Base-by-base conservation (phyloP, 2,329 filamentous ascomycete species). In the Calonectria naviculata region DNA sequence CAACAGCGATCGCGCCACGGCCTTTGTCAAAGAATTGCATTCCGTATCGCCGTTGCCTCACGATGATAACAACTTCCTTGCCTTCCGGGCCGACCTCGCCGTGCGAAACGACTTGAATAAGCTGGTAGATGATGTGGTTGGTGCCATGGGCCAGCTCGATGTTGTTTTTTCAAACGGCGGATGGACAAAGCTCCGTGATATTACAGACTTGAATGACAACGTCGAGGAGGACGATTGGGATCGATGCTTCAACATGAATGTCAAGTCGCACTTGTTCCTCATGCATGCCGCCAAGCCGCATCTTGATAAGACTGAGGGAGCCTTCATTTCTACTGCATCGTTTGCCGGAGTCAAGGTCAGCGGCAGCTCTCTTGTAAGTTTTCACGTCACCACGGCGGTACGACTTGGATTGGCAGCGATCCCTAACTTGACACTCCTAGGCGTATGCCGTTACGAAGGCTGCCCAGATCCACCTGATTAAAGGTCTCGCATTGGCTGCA, bases 381-480 rank as follows among this genome's bases (percentile, higher is more conserved):
- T 9, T 4, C 31, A 38, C 10, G 19, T 58, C 31, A 21, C 31
- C 17, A 4, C 21, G 12, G n/a, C 21, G 21, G 52, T 13, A 19
- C 34, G 2, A 21, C n/a, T 8, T 44, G 15, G 7, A 42, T 61
- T 24, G 8, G 19, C 24, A 9, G 17, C 12, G 21, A 15, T 7
- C 19, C 42, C 28, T 61, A 42, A 31, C 26, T 28, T 68, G 36
- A 67, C 47, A 6, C 8, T 7, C 62, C 0, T 56, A 88, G 92
- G 90, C 94, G 4, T 97, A 97, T 78, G 87, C 91, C 0, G 92
- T 95, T 21, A 93, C 93, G 42, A 97, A 97, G 80, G 89, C 94
- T 0, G 94, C 94, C 13, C 90, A 92, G 69, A 83, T 91, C 42
- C 90, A 92, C 77, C 84, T 92, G 4, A 84, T 86, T 19, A 90